Conservation (phyloP, 257 asterid genomes). For the Euphrasia confusa region DNA sequence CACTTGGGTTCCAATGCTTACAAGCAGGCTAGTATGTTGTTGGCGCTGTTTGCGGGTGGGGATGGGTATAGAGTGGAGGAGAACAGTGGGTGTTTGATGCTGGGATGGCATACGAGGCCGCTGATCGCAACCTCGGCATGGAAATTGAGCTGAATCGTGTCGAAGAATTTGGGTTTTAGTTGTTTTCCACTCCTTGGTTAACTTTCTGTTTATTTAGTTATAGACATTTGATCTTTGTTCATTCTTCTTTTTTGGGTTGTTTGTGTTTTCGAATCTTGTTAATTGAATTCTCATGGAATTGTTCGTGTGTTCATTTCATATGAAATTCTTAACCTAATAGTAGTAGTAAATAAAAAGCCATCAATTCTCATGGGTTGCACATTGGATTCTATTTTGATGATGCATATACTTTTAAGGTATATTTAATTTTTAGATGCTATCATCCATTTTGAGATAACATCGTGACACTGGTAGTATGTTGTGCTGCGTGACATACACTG, state of each 20-base stretch:
- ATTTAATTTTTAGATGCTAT: no score
- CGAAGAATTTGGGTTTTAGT: neutral
- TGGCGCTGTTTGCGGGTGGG: conserved; percentile 63
- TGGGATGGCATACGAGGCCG: conserved; percentile 81
- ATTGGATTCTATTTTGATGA: no score
- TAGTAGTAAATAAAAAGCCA: no score
- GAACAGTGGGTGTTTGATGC: conserved; percentile 59
- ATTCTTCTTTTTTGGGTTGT: no score
- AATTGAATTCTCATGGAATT: conserved; percentile 16
- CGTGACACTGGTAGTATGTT: no score
- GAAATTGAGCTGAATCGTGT: conserved; percentile 32
- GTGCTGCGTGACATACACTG: no score
- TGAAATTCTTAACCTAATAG: conserved; percentile 16
- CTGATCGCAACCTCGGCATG: conserved; percentile 71
- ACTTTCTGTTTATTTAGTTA: neutral
- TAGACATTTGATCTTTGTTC: no score
- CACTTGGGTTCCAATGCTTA: conserved; percentile 65
- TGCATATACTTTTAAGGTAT: no score
- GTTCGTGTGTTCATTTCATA: conserved; percentile 33
- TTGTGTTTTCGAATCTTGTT: conserved; percentile 29
- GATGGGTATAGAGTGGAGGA: conserved; percentile 78
- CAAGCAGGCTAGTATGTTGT: conserved; percentile 64
- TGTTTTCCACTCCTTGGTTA: conserved; percentile 19
- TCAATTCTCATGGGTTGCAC: no score
- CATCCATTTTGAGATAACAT: no score